A percentile compares a stretch with the other conserved stretches of the same genome.
Evolutionary conservation across 129 eudicot genomes (phyloP).

Genomic region (Cynara cardunculus): DNA sequence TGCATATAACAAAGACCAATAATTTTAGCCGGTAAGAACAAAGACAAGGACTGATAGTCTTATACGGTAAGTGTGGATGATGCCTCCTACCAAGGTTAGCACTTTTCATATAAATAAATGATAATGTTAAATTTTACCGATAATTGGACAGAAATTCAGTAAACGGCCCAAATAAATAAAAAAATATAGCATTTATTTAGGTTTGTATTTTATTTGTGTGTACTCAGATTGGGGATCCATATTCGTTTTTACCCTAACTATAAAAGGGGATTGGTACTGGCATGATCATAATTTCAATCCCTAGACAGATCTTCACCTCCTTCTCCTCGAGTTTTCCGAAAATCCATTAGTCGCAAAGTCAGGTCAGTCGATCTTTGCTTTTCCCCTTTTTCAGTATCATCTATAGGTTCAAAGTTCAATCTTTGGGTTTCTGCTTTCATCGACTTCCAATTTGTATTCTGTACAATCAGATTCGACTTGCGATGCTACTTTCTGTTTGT

Average conservation of each 20-base stretch:
- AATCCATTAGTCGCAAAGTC: neutral
- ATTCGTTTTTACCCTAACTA: slow-evolving; percentile 18
- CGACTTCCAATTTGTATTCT: neutral
- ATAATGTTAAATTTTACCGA: too few relatives aligned
- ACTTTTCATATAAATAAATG: too few relatives aligned
- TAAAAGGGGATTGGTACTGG: neutral
- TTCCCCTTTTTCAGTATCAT: neutral
- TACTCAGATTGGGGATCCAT: slow-evolving; percentile 6
- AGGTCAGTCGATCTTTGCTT: slow-evolving; percentile 25
- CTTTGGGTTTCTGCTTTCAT: neutral
- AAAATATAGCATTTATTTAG: too few relatives aligned
- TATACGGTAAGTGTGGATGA: too few relatives aligned
- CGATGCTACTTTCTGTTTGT: neutral
- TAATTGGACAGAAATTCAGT: too few relatives aligned
- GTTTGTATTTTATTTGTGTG: neutral
- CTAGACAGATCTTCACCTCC: slow-evolving; percentile 16
- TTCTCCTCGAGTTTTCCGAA: slow-evolving; percentile 17
- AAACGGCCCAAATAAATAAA: too few relatives aligned
- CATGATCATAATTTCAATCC: neutral
- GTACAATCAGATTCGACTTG: slow-evolving; percentile 13
- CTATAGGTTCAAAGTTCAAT: neutral
- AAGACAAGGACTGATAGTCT: too few relatives aligned
- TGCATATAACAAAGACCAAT: too few relatives aligned
- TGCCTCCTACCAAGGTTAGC: too few relatives aligned
- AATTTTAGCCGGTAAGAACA: too few relatives aligned